Evolutionary conservation across 1,139 yeast species (phyloP).

Genomic region (Hanseniaspora gamundiae): DNA sequence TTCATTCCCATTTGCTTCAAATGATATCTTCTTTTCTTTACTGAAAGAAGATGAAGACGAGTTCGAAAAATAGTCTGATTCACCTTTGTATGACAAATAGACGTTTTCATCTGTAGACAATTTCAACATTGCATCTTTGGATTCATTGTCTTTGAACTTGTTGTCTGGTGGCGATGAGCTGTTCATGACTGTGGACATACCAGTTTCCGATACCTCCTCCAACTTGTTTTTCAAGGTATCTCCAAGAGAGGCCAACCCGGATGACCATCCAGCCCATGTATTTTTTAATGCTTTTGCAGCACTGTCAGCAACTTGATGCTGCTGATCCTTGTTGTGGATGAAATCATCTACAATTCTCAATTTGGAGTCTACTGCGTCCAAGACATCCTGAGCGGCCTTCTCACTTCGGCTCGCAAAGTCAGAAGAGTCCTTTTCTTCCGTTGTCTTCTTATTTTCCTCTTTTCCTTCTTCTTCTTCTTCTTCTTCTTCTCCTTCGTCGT

Average conservation of each 20-base stretch:
- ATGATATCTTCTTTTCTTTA: conserved; percentile 46
- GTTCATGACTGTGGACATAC: too few relatives aligned
- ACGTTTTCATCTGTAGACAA: conserved; percentile 36
- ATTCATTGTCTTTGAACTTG: conserved; percentile 33
- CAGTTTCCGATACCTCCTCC: not conserved
- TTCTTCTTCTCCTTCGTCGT: conserved; percentile 9
- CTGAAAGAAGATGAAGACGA: conserved; percentile 29
- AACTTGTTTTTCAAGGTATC: not conserved
- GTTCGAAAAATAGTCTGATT: conserved; percentile 3
- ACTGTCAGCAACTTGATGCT: conserved; percentile 5
- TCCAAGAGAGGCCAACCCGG: not conserved
- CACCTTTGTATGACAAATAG: conserved; percentile 29
- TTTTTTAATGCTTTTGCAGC: not conserved
- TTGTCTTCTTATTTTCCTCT: not conserved
- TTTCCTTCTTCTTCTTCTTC: conserved; percentile 7
- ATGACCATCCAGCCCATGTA: not conserved
- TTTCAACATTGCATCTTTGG: conserved; percentile 46
- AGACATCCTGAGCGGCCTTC: not conserved
- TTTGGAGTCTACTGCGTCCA: conserved; percentile 1
- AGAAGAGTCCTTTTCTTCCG: not conserved
- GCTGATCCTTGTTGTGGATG: conserved; percentile 1
- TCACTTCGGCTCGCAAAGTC: not conserved
- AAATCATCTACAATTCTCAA: not conserved
- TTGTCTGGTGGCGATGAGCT: too few relatives aligned
- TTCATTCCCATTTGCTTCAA: conserved; percentile 37